These are phyloP conservation scores for Tuber indicum DNA, from an alignment of 495 filamentous ascomycete species.

Conservation along the genomic window DNA sequence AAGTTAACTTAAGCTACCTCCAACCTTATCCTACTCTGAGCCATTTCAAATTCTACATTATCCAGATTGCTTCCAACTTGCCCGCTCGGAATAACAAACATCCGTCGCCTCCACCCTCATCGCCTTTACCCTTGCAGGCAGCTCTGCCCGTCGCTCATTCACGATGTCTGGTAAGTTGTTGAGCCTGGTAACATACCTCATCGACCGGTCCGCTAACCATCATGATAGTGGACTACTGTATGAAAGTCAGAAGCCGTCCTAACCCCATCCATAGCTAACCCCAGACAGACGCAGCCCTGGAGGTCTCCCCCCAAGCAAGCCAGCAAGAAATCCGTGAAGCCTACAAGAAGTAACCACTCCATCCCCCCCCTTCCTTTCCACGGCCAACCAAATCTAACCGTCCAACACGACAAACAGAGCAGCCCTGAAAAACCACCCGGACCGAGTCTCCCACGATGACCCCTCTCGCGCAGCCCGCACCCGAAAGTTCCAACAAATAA, in stretches of 20 bases:
- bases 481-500: constrained; percentile 87
- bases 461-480: constrained; percentile 79
- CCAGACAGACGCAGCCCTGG: constrained; percentile 59
- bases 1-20: neutral
- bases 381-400: constrained; percentile 5
- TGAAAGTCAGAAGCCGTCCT: neutral
- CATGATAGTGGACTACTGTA: neutral
- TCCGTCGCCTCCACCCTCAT: neutral
- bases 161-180: neutral
- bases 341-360: constrained; percentile 70
- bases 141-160: neutral
- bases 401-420: constrained; percentile 52
- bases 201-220: neutral
- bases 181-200: neutral
- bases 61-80: neutral
- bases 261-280: constrained; percentile 16
- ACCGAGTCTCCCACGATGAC: constrained; percentile 77
- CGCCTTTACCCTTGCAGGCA: neutral
- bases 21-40: neutral
- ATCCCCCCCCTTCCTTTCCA: neutral
- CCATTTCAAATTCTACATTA: neutral
- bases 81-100: neutral
- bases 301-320: constrained; percentile 64
- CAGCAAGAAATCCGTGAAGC: constrained; percentile 84
- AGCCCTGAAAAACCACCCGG: constrained; percentile 89